A percentile compares a stretch with the other conserved stretches of the same genome.
phyloP scores from a whole-genome alignment of 1,284 basidiomycete species.

The Moesziomyces globuligerus region DNA sequence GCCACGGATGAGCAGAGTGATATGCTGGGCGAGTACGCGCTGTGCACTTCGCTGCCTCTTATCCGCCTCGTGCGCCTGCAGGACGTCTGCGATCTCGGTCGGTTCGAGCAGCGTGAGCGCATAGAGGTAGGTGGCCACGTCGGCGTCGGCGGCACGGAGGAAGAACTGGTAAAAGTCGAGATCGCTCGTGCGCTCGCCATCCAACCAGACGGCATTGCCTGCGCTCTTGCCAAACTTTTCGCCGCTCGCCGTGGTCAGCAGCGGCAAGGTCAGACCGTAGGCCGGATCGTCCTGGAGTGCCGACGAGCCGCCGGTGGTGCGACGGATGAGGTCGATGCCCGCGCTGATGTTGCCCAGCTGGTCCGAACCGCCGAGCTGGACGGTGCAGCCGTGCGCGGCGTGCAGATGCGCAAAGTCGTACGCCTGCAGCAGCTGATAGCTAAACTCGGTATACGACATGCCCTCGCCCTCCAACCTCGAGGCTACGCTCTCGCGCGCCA shows the following conservation, averaged over 20 bases:
- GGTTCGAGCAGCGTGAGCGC: constrained; percentile 83
- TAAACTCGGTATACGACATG: constrained; percentile 96
- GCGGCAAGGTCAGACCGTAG: constrained; percentile 89
- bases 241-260: constrained; percentile 88
- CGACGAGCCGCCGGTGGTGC: constrained; percentile 66
- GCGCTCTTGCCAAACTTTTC: constrained; percentile 98
- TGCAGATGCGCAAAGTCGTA: constrained; percentile 90
- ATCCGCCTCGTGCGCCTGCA: constrained; percentile 73
- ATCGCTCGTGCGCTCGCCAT: constrained; percentile 31
- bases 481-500: constrained; percentile 87
- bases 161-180: constrained; percentile 78
- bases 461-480: constrained; percentile 70
- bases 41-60: constrained; percentile 79
- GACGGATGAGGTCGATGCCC: constrained; percentile 86
- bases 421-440: constrained; percentile 95
- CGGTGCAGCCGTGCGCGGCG: constrained; percentile 75
- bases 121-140: constrained; percentile 82
- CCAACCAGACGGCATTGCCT: constrained; percentile 89
- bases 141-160: constrained; percentile 80
- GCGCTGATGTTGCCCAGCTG: constrained; percentile 99
- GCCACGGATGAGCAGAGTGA: constrained; percentile 77
- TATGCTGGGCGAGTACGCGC: constrained; percentile 81
- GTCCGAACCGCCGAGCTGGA: constrained; percentile 95
- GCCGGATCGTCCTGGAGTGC: constrained; percentile 68
- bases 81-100: constrained; percentile 73